Evolutionary conservation across 2,329 filamentous ascomycete genomes (phyloP), one percentile per base, ranked within the genome.

Genomic region (Knoxdaviesia capensis): DNA sequence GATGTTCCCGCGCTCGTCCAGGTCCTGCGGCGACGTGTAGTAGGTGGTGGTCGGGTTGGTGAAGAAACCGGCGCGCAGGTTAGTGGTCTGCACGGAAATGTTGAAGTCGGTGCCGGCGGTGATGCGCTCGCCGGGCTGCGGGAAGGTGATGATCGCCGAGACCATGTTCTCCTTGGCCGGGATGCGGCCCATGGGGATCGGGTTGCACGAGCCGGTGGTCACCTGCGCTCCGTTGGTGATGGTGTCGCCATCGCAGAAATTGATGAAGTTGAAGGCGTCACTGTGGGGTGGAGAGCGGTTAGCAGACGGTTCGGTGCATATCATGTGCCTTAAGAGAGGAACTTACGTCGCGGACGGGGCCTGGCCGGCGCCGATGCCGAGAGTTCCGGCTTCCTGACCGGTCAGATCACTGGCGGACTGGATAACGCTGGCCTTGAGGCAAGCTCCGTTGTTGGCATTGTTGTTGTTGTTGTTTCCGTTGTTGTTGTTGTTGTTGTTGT

Each of bases 131-230:
- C 58, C 57, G 8, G 64, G 57, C 36, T 55, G 48, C 1, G 70
- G 70, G 48, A 50, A 59, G 28, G 57, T 56, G 48, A 74, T 66
- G 41, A 72, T 61, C 31, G 66, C 56, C n/a, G 69, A 69, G 41
- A 72, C 56, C 70, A 74, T 74, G 47, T 66, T 62, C 43, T 49
- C 50, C 11, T 57, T 52, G 6, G 61, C 56, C 6, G 70, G 70
- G 43, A 74, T 66, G 38, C 67, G 61, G 46, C 69, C 69, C 67
- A 73, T 71, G n/a, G 64, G 65, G 43, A 73, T 66, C 45, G 66
- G 64, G 51, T 72, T 74, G 55, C 71, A 74, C 38, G 69, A 72
- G 7, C 68, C 68, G 1, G 46, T 51, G 35, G 57, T 54, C 46
- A 60, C 54, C 48, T 74, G 69, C 5, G 58, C 55, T 46, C 70